These are phyloP conservation scores for Penicillium pulvis DNA, from an alignment of 495 filamentous ascomycete species.

Conservation along the genomic window DNA sequence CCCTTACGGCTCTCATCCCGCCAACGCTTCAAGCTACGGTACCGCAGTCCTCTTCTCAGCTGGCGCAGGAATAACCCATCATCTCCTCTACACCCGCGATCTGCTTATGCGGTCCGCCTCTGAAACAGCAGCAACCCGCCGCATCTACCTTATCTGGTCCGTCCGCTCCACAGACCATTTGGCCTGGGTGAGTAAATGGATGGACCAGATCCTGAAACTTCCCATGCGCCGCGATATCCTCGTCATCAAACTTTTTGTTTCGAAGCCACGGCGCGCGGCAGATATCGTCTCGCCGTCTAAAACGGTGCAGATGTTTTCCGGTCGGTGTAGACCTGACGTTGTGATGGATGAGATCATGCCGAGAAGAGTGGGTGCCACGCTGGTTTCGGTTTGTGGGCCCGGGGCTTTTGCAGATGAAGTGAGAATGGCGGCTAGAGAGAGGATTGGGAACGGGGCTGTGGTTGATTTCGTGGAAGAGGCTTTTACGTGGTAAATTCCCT, in stretches of 20 bases:
- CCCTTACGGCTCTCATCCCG: constrained; percentile 72
- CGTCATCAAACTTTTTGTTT: constrained; percentile 85
- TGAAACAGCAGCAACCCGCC: constrained; percentile 72
- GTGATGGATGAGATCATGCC: constrained; percentile 79
- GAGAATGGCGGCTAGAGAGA: constrained; percentile 65
- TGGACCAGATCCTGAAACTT: constrained; percentile 90
- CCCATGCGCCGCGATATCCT: constrained; percentile 80
- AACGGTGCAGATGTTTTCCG: constrained; percentile 89
- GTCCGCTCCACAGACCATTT: constrained; percentile 87
- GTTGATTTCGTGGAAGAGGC: constrained; percentile 95
- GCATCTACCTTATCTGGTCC: constrained; percentile 85
- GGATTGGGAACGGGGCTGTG: constrained; percentile 63
- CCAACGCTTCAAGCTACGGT: constrained; percentile 73
- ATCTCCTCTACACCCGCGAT: constrained; percentile 75
- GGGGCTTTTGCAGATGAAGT: constrained; percentile 91
- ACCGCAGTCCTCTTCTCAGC: constrained; percentile 85
- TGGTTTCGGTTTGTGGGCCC: constrained; percentile 86
- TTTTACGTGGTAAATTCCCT: constrained; percentile 68
- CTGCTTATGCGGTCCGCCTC: constrained; percentile 69
- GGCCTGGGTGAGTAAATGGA: constrained; percentile 92
- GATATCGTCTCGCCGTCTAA: constrained; percentile 81
- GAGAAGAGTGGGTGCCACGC: constrained; percentile 75
- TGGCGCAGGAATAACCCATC: constrained; percentile 87
- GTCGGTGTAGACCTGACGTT: constrained; percentile 55
- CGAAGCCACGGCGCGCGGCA: constrained; percentile 59